Base-by-base conservation (phyloP, 306 rosid genomes). In the Lotus japonicus region DNA sequence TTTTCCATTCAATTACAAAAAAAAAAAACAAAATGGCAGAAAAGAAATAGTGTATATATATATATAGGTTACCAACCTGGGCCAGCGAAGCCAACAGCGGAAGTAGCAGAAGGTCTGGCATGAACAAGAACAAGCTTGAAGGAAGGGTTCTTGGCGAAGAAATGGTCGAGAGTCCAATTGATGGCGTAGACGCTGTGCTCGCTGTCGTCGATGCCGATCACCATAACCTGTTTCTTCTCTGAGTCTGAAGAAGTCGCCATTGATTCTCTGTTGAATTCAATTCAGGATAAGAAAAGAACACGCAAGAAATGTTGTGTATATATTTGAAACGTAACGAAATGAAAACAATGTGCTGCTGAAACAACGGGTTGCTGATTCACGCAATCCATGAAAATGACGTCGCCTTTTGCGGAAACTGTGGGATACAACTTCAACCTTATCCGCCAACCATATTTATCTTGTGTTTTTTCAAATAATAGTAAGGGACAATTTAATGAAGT, bases 121-220 rank as follows among this genome's bases (percentile, higher is more conserved):
- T 92, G 87, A 64, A 89, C 61, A 42, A 89, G 64, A 73, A 87
- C 59, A 19, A 92, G 87, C 64, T 81, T 88, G 89, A 88, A 90
- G 19, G 83, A 62, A 2, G 68, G 12, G 3, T 68, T 0, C 0
- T 28, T 38, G 2, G 23, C 5, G 83, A 86, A 84, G 78, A 83
- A 89, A 45, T 81, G 87, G 21, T 83, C 88, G 3, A 89, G 55
- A 12, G 86, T 81, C 92, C 96, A 89, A 11, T 59, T 66, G 10
- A 89, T 60, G 0, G 92, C 96, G 68, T 84, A 81, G 0, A 12
- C 0, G 72, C 88, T 86, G 16, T 75, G 83, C 16, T 86, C 92
- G 64, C 96, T 89, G 16, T 87, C 98, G 59, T 92, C 95, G n/a
- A 82, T 51, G 7, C 82, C 98, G 0, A 89, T 79, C 15, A 92